Conservation (phyloP, 139 green algal genomes). For the Monoraphidium neglectum region DNA sequence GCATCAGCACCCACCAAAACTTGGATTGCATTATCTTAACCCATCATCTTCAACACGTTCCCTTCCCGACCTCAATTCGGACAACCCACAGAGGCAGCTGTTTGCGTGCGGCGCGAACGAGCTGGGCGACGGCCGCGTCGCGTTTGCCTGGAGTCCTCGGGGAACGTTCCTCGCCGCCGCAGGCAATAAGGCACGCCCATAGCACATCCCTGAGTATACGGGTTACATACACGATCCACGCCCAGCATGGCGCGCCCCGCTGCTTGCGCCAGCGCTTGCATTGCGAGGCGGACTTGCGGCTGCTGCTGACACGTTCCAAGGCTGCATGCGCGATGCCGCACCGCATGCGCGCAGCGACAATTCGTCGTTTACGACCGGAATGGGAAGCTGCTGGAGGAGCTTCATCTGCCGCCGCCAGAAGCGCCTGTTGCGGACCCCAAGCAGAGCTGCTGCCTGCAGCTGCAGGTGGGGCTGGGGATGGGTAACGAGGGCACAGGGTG, state of each 20-base stretch:
- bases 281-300: no score
- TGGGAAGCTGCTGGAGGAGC: conserved; percentile 54
- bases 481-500: neutral
- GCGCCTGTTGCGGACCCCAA: conserved; percentile 31
- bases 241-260: neutral
- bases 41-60: no score
- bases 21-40: no score
- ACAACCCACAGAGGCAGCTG: conserved; percentile 47
- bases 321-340: neutral
- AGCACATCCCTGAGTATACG: neutral
- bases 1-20: no score
- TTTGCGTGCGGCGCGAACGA: conserved; percentile 33
- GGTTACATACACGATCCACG: neutral
- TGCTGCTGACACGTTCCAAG: neutral
- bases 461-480: conserved; percentile 37
- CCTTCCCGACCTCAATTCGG: no score
- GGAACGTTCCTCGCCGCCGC: conserved; percentile 47
- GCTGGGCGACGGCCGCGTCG: conserved; percentile 48
- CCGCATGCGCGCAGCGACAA: conserved; percentile 50
- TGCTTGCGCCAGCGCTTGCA: neutral
- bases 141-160: conserved; percentile 58
- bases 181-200: conserved; percentile 47
- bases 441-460: conserved; percentile 32
- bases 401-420: conserved; percentile 57
- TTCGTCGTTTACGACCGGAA: conserved; percentile 69